These are phyloP conservation scores for Erucastrum elatum DNA, from an alignment of 345 rosid genomes.

Conservation along the genomic window DNA sequence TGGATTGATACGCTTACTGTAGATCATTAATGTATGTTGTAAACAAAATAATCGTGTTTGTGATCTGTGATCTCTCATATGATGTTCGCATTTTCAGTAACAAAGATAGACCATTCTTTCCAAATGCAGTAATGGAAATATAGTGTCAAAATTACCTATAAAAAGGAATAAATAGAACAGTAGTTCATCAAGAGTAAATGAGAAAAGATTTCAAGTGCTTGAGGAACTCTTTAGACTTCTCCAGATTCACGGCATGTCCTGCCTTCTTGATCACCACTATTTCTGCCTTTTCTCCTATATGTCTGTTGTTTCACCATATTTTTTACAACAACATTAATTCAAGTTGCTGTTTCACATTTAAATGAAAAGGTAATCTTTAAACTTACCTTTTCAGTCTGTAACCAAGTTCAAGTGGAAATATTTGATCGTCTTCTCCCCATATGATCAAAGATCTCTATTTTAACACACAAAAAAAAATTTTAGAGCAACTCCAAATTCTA, in stretches of 20 bases:
- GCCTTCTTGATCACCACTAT: constrained; percentile 63
- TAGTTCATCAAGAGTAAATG: constrained; percentile 19
- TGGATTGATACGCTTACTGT: not conserved
- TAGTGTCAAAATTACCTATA: not conserved
- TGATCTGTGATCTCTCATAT: not conserved
- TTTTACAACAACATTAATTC: not conserved
- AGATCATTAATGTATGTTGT: not conserved
- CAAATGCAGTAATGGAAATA: not conserved
- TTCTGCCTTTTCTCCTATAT: constrained; percentile 57
- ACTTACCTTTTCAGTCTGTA: constrained; percentile 51
- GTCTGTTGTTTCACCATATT: constrained; percentile 26
- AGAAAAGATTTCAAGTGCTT: constrained; percentile 50
- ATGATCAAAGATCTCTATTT: constrained; percentile 48
- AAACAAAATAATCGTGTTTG: not conserved
- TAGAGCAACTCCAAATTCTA: not conserved
- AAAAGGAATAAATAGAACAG: not conserved
- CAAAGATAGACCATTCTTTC: not conserved
- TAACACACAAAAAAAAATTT: not conserved
- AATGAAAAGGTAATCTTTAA: not conserved
- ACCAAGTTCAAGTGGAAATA: constrained; percentile 59
- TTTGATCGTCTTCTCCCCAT: constrained; percentile 66
- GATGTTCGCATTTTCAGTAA: not conserved
- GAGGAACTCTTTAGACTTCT: constrained; percentile 49
- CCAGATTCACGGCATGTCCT: constrained; percentile 63
- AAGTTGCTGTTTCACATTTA: not conserved